Conservation (phyloP, 208 protist genomes). For the Trypanosoma grayi region DNA sequence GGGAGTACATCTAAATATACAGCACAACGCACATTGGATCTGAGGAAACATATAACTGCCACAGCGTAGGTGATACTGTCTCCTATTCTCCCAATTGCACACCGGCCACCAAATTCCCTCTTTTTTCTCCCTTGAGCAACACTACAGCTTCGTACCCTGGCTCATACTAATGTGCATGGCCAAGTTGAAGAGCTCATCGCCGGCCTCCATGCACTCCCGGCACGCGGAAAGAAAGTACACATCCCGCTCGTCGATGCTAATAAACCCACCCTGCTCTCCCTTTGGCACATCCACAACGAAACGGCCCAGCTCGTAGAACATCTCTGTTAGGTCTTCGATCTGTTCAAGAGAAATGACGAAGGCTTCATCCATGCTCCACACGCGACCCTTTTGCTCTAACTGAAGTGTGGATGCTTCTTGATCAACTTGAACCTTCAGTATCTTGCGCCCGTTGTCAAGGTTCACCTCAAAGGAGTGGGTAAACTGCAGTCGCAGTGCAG, state of each 20-base stretch:
- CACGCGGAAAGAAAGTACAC: constrained; percentile 63
- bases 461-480: constrained; percentile 72
- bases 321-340: constrained; percentile 69
- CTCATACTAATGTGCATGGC: constrained; percentile 56
- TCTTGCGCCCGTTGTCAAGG: constrained; percentile 73
- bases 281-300: constrained; percentile 73
- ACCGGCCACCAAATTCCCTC: too few relatives aligned
- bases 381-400: constrained; percentile 65
- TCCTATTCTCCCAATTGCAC: too few relatives aligned
- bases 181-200: constrained; percentile 81
- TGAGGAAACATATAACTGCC: too few relatives aligned
- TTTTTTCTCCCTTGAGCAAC: neutral
- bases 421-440: constrained; percentile 50
- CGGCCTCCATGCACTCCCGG: constrained; percentile 70
- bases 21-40: too few relatives aligned
- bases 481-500: constrained; percentile 72
- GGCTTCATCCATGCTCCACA: constrained; percentile 51
- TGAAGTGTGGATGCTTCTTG: constrained; percentile 61
- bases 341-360: constrained; percentile 63
- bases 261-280: constrained; percentile 70
- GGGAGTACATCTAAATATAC: too few relatives aligned
- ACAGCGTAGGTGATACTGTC: too few relatives aligned
- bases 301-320: constrained; percentile 79
- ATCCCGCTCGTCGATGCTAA: constrained; percentile 81
- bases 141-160: constrained; percentile 10